Base-by-base conservation (phyloP, 2,329 filamentous ascomycete species). In the Cryphonectria naterciae region DNA sequence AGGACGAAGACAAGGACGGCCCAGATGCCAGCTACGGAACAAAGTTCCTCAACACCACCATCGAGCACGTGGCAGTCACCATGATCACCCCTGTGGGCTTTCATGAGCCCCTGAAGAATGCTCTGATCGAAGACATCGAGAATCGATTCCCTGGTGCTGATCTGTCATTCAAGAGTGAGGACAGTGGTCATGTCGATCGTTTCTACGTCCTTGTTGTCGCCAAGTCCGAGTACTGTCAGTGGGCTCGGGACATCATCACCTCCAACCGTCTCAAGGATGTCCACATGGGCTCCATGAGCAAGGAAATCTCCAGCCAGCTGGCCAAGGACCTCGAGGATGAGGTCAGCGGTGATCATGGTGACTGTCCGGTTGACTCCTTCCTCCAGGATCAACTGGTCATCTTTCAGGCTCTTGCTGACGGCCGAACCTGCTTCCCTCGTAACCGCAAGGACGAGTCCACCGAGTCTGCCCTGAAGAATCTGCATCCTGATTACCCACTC, bases 321-420 rank as follows among this genome's bases (percentile, higher is more conserved):
- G 83, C 84, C 63, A 79, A 78, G 65, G 81, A 83, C 2, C 78
- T 90, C 32, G 80, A 81, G 71, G 77, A 80, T 2, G 87, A 89
- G 74, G 79, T 70, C 32, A 52, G 60, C n/a, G 43, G 39, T 10
- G 49, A 46, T 49, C 37, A 86, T 0, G 76, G 80, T 1, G 80
- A 83, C 1, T 84, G 86, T 0, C 81, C 83, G 2, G 84, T 88
- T 4, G 89, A 91, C 73, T 81, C 86, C 73, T 83, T 86, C 75
- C 81, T 91, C 11, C 87, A 90, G 77, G 89, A 91, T 77, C 89
- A 91, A 77, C 75, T 91, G 37, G 80, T 91, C 6, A 80, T 88
- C 35, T 89, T 89, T 75, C 89, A 91, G 78, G 86, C 86, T 4
- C 79, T 91, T 8, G 86, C 87, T 1, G 81, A 84, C n/a, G 88